phyloP scores from a whole-genome alignment of 805 yeast genomes.

The Monosporozyma siamensis region DNA sequence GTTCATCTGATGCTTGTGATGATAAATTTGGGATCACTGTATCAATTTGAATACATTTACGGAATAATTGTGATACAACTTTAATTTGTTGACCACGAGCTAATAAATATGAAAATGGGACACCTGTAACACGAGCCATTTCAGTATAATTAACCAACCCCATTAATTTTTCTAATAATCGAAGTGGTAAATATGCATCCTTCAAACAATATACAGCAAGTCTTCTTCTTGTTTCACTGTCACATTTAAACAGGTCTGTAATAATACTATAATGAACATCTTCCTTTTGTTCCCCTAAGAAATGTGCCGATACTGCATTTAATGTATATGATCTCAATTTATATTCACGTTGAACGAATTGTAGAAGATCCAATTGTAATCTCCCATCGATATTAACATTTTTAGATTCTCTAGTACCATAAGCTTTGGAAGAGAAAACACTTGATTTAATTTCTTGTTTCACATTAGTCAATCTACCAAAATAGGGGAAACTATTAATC shows the following conservation, averaged over 20 bases:
- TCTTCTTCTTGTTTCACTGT: conserved; percentile 83
- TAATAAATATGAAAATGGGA: conserved; percentile 82
- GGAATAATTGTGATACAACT: conserved; percentile 87
- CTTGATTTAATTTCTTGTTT: conserved; percentile 76
- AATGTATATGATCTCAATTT: conserved; percentile 89
- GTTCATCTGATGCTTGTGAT: conserved; percentile 75
- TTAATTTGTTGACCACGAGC: conserved; percentile 96
- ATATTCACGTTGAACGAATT: conserved; percentile 88
- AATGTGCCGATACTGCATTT: conserved; percentile 91
- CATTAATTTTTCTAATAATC: conserved; percentile 88
- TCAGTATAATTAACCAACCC: conserved; percentile 94
- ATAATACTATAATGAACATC: conserved; percentile 97
- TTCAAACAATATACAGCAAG: conserved; percentile 94
- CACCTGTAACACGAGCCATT: conserved; percentile 99
- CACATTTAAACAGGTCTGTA: conserved; percentile 89
- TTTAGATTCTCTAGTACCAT: conserved; percentile 91
- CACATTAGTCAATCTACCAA: conserved; percentile 62
- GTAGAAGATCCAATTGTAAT: conserved; percentile 86
- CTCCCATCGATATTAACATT: conserved; percentile 91
- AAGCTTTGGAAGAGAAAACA: conserved; percentile 86
- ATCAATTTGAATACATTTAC: conserved; percentile 82
- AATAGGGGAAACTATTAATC: conserved; percentile 64
- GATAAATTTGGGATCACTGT: conserved; percentile 87
- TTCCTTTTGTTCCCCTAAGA: conserved; percentile 91
- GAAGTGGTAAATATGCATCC: conserved; percentile 86